A percentile compares a stretch with the other conserved stretches of the same genome.
Conservation (phyloP, 352 stramenopile species). For the Pythium aquatile region DNA sequence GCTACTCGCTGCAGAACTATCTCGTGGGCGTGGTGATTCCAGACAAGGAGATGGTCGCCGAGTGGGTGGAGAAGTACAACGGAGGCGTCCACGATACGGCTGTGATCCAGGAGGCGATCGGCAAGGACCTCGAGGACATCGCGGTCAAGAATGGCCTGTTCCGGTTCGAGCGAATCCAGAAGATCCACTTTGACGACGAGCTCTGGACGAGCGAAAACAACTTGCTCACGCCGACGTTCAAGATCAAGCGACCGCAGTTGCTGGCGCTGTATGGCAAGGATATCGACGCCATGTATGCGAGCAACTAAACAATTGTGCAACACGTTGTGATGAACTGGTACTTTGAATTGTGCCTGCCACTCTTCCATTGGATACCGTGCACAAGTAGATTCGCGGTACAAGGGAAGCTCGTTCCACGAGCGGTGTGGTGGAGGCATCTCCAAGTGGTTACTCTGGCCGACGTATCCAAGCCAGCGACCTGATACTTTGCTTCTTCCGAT, state of each 20-base stretch:
- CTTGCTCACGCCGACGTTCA: slow-evolving; percentile 95
- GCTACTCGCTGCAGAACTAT: slow-evolving; percentile 90
- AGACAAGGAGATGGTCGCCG: slow-evolving; percentile 37
- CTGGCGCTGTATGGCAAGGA: slow-evolving; percentile 54
- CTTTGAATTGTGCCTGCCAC: too few species aligned
- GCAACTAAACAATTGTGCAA: too few species aligned
- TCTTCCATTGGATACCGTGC: too few species aligned
- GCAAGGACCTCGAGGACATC: slow-evolving; percentile 54
- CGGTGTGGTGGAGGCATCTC: too few species aligned
- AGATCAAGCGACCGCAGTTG: slow-evolving; percentile 88
- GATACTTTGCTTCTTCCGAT: slow-evolving; percentile 9
- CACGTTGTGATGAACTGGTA: too few species aligned
- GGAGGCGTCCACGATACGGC: slow-evolving; percentile 37
- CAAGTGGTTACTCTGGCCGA: background rate
- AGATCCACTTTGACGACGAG: slow-evolving; percentile 88
- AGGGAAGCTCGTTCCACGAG: too few species aligned
- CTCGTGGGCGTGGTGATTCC: slow-evolving; percentile 91
- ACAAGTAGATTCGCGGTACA: too few species aligned
- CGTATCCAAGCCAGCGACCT: slow-evolving; percentile 12
- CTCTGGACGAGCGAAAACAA: slow-evolving; percentile 92
- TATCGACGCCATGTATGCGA: slow-evolving; percentile 59
- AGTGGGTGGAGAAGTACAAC: slow-evolving; percentile 55
- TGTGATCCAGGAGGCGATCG: slow-evolving; percentile 29
- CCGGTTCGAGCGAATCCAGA: slow-evolving; percentile 93
- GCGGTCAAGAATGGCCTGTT: slow-evolving; percentile 61